Conservation (phyloP, 495 filamentous ascomycete species). For the Lophiostoma macrostomum region DNA sequence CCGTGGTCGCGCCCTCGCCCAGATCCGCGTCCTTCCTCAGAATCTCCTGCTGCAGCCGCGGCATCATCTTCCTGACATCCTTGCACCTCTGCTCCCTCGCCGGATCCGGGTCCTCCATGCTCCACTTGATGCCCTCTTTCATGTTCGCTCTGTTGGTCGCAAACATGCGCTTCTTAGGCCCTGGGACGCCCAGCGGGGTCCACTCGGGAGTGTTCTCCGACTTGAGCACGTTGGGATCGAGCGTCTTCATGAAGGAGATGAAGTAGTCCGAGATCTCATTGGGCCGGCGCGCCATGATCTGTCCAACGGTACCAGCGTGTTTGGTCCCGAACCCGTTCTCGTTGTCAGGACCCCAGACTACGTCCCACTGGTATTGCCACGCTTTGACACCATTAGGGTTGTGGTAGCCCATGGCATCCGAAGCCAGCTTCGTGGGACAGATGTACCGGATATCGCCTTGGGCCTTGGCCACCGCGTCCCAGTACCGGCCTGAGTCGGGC, state of each 20-base stretch:
- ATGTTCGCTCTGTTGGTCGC: constrained; percentile 5
- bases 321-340: constrained; percentile 21
- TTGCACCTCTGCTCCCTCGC: background rate
- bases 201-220: background rate
- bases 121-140: background rate
- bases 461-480: constrained; percentile 24
- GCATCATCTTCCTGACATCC: constrained; percentile 3
- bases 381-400: constrained; percentile 10
- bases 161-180: constrained; percentile 7
- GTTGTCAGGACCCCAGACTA: constrained; percentile 7
- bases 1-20: too few species aligned
- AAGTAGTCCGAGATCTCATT: constrained; percentile 22
- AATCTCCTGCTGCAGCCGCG: constrained; percentile 12
- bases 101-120: constrained; percentile 1
- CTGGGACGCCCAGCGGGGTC: constrained; percentile 4
- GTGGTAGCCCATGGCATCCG: constrained; percentile 20
- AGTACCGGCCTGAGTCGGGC: constrained; percentile 16
- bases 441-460: constrained; percentile 23
- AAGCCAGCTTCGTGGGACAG: constrained; percentile 16
- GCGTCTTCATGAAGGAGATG: constrained; percentile 19
- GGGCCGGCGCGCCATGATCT: constrained; percentile 3
- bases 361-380: constrained; percentile 25
- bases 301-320: constrained; percentile 17
- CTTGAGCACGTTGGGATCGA: constrained; percentile 20
- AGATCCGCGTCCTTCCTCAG: too few species aligned